These are phyloP conservation scores for Aspergillus eucalypticola DNA, from an alignment of 2,329 filamentous ascomycete species.

Conservation along the genomic window DNA sequence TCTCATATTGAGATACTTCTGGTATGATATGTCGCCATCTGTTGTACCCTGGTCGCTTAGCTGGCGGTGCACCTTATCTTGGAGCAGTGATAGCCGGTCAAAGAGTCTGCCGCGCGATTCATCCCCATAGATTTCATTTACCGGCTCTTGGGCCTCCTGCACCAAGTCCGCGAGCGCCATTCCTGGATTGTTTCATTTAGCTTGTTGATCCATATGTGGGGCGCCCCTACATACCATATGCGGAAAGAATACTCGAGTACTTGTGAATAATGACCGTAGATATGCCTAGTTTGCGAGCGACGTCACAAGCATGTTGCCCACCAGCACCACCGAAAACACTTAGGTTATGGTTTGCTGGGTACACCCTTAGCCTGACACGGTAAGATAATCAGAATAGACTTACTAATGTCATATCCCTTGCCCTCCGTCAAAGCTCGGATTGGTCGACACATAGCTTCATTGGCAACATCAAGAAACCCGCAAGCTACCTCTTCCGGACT, in stretches of 20 bases:
- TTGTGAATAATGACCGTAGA: conserved; percentile 47
- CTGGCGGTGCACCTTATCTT: conserved; percentile 30
- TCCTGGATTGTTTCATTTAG: conserved; percentile 23
- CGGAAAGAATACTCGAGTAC: conserved; percentile 45
- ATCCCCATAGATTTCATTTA: conserved; percentile 23
- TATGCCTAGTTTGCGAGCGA: conserved; percentile 46
- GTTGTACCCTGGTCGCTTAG: conserved; percentile 42
- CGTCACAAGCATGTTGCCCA: conserved; percentile 45
- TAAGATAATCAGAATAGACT: not conserved
- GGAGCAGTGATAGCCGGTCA: conserved; percentile 32
- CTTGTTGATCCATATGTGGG: no score
- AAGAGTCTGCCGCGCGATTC: conserved; percentile 21
- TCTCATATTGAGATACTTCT: conserved; percentile 45
- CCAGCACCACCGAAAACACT: conserved; percentile 37
- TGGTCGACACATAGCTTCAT: conserved; percentile 75
- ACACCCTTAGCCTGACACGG: conserved; percentile 10
- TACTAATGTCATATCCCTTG: conserved; percentile 10
- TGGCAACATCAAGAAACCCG: conserved; percentile 85
- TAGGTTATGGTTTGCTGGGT: conserved; percentile 25
- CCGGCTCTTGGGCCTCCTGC: conserved; percentile 39
- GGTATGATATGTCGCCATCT: conserved; percentile 31
- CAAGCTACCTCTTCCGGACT: conserved; percentile 80
- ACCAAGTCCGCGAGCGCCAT: conserved; percentile 47
- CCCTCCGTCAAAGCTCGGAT: conserved; percentile 5
- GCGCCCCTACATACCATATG: conserved; percentile 29